Percentiles rank a stretch among this genome's conserved stretches.
Evolutionary conservation across 768 basidiomycete genomes (phyloP).

Genomic region (Pisolithus microcarpus): DNA sequence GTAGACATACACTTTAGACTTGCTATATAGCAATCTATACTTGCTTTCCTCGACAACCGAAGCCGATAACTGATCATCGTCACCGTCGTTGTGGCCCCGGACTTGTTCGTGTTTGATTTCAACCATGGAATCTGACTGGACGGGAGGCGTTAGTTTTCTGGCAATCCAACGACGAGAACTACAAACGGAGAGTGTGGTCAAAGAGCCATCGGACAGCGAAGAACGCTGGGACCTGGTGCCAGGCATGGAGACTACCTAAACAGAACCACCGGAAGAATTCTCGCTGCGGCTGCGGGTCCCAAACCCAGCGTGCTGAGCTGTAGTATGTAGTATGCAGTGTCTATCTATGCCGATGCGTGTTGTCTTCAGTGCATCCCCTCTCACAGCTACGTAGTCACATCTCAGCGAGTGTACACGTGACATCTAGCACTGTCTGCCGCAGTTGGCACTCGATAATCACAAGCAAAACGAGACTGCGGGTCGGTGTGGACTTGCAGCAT

Average conservation of each 20-base stretch:
- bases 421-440: no score
- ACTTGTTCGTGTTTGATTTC: constrained; percentile 50
- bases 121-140: constrained; percentile 58
- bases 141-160: constrained; percentile 5
- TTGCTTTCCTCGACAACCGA: constrained; percentile 47
- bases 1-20: constrained; percentile 93
- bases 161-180: constrained; percentile 3
- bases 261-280: not conserved
- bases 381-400: no score
- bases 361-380: no score
- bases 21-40: constrained; percentile 77
- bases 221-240: constrained; percentile 13
- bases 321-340: no score
- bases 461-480: no score
- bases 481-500: no score
- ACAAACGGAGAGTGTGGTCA: constrained; percentile 46
- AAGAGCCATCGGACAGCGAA: constrained; percentile 37
- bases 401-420: no score
- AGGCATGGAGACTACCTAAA: constrained; percentile 12
- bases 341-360: no score
- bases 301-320: not conserved
- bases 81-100: constrained; percentile 14
- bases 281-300: constrained; percentile 4
- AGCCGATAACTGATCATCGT: constrained; percentile 3
- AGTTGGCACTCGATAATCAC: no score